Base-by-base conservation (phyloP, 2,329 filamentous ascomycete genomes). In the Colletotrichum sp. region DNA sequence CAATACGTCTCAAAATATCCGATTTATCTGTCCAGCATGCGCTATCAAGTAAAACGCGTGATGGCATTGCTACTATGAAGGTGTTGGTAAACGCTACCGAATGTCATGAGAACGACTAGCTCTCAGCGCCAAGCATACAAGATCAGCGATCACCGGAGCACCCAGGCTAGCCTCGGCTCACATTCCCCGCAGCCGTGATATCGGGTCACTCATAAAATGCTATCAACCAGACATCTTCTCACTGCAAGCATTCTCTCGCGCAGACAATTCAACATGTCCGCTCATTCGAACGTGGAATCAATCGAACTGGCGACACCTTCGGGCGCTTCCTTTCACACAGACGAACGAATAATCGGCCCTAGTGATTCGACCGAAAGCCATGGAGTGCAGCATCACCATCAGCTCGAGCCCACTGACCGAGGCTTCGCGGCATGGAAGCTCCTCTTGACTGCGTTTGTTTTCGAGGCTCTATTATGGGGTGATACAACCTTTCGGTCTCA, bases 391-490 rank as follows among this genome's bases (percentile, higher is more conserved):
- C 68, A 70, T 34, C 68, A 70, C 9, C 74, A 70, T 26, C 68
- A 70, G 26, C 74, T 80, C n/a, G 66, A 77, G 6, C 81, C 81
- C 10, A 64, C 77, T 1, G 81, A 82, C 63, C 64, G 80, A 26
- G 80, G 81, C 16, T 13, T 77, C 24, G 78, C 77, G 24, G 81
- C 81, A 16, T 82, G 81, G 80, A 79, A 52, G 34, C 55, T 82
- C 8, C 77, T 82, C n/a, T 66, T 71, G 59, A 79, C 78, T 16
- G 78, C 76, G 18, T 82, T 82, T 62, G 64, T 82, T n/a, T 80
- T 82, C 34, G 80, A 82, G 68, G 76, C 80, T 6, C 69, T 81
- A 1, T 71, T 82, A 24, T 81, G 80, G 80, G 80, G 80, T 80
- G 71, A 64, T 36, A 18, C 6, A 15, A 3, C 15, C 16, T 18